Conservation (phyloP, 805 yeast species). For the Hanseniaspora thailandica region DNA sequence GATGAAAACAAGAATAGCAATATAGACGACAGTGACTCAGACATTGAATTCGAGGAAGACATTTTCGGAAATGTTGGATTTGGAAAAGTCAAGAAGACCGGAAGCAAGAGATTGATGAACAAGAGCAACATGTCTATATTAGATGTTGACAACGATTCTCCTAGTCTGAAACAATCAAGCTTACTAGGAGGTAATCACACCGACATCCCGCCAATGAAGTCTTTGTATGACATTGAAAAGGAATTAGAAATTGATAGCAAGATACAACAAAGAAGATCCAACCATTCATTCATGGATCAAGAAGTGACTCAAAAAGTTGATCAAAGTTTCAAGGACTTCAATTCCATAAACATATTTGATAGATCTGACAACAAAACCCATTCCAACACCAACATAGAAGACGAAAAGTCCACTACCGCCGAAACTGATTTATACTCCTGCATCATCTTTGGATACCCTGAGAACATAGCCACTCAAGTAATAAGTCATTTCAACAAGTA, state of each 20-base stretch:
- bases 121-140: conserved; percentile 1
- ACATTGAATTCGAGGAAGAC: conserved; percentile 13
- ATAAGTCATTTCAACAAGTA: conserved; percentile 64
- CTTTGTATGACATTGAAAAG: conserved; percentile 33
- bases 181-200: conserved; percentile 26
- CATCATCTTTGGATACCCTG: conserved; percentile 81
- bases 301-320: conserved; percentile 12
- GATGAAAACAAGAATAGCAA: not conserved
- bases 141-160: not conserved
- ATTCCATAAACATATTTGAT: conserved; percentile 10
- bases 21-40: conserved; percentile 5
- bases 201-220: conserved; percentile 34
- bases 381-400: not conserved
- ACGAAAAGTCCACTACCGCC: conserved; percentile 7
- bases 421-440: conserved; percentile 47
- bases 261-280: conserved; percentile 3
- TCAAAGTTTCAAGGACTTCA: conserved; percentile 15
- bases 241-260: conserved; percentile 28
- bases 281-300: conserved; percentile 19
- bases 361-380: conserved; percentile 9
- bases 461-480: conserved; percentile 52
- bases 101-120: conserved; percentile 8
- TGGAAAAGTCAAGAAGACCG: conserved; percentile 8
- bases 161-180: conserved; percentile 15
- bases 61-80: conserved; percentile 14